Percentiles rank a stretch among this genome's conserved stretches.
Evolutionary conservation across 768 basidiomycete species (phyloP).

Genomic region (Boletus speciosus): DNA sequence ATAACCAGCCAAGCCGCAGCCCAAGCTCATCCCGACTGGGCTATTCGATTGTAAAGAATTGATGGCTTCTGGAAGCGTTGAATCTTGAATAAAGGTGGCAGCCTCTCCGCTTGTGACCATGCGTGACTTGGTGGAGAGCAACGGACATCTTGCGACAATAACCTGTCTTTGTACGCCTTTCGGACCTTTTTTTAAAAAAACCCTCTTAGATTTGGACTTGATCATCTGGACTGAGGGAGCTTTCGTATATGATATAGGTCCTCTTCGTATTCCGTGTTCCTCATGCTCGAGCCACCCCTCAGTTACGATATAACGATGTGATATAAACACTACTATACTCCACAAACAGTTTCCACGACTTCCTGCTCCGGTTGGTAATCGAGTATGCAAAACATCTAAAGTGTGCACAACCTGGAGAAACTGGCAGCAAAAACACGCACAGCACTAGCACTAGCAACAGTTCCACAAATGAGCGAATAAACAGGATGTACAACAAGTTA

Average conservation of each 20-base stretch:
- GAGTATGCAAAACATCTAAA: background rate
- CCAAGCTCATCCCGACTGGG: conserved; percentile 29
- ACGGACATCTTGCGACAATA: conserved; percentile 14
- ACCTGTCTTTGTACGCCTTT: conserved; percentile 16
- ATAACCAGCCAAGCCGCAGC: conserved; percentile 62
- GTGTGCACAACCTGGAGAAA: background rate
- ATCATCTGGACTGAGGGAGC: conserved; percentile 18
- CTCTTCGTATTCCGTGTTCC: conserved; percentile 13
- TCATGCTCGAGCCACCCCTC: conserved; percentile 3
- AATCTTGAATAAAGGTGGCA: background rate
- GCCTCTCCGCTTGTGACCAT: conserved; percentile 1
- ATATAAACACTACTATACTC: conserved; percentile 29
- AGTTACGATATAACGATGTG: conserved; percentile 28
- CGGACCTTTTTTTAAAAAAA: conserved; percentile 21
- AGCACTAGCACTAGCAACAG: background rate
- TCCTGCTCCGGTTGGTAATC: conserved; percentile 5
- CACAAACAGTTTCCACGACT: conserved; percentile 6
- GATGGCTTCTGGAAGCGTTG: conserved; percentile 6
- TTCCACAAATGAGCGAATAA: conserved; percentile 20
- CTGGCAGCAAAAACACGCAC: background rate
- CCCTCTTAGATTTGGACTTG: conserved; percentile 28
- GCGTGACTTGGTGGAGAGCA: conserved; percentile 1
- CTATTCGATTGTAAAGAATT: conserved; percentile 28
- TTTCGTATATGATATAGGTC: conserved; percentile 22
- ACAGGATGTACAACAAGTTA: conserved; percentile 16